Conservation (phyloP, 352 stramenopile species). For the Achlya hypogyna region DNA sequence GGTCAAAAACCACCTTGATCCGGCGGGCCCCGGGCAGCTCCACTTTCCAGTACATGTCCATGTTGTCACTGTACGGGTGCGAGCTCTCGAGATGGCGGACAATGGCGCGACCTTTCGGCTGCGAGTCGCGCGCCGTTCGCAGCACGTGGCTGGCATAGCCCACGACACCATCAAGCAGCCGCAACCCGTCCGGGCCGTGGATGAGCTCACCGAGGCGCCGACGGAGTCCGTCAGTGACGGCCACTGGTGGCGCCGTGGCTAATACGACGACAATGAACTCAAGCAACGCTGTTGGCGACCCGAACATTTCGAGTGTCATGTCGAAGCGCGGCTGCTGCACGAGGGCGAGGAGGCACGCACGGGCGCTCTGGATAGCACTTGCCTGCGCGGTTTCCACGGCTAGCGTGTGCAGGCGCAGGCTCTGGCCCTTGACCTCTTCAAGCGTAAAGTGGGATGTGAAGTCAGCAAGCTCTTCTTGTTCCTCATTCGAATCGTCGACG, state of each 20-base stretch:
- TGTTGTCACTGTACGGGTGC: constrained; percentile 64
- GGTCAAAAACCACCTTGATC: constrained; percentile 65
- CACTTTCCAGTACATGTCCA: constrained; percentile 57
- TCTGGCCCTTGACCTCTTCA: constrained; percentile 56
- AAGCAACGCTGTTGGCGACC: constrained; percentile 28
- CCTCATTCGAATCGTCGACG: constrained; percentile 51
- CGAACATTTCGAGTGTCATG: constrained; percentile 37
- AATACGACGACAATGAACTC: constrained; percentile 40
- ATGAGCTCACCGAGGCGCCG: background rate
- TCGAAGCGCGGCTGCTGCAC: constrained; percentile 22
- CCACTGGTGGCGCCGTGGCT: background rate
- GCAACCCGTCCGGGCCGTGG: background rate
- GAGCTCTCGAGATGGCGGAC: constrained; percentile 51
- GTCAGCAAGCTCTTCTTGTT: constrained; percentile 38
- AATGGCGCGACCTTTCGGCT: constrained; percentile 36
- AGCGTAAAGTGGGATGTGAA: constrained; percentile 59
- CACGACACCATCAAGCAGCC: background rate
- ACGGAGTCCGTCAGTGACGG: background rate
- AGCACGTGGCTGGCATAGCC: constrained; percentile 33
- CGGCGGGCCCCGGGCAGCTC: constrained; percentile 51
- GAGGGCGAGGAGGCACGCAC: constrained; percentile 34
- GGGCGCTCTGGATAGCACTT: constrained; percentile 44
- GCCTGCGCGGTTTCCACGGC: constrained; percentile 54
- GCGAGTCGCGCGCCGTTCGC: constrained; percentile 13
- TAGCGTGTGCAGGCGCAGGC: constrained; percentile 44